Percentiles rank a stretch among this genome's conserved stretches.
These are phyloP conservation scores for Brettanomyces bruxellensis DNA, from an alignment of 805 yeast species.

Conservation along the genomic window DNA sequence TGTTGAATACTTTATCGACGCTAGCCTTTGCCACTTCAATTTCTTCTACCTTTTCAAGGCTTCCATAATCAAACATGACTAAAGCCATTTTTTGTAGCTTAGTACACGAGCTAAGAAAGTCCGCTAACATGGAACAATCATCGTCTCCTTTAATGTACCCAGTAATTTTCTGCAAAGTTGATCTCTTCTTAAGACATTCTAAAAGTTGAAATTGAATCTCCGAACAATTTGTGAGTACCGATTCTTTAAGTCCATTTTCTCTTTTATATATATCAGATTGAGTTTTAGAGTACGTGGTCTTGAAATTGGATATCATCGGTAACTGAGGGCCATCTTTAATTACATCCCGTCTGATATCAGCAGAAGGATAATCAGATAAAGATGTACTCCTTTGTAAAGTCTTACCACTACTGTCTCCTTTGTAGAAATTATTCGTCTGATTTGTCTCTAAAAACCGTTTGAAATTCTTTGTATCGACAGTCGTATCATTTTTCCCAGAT, in stretches of 20 bases:
- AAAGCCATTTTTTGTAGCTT: constrained; percentile 24
- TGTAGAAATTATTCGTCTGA: constrained; percentile 4
- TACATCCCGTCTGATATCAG: neutral
- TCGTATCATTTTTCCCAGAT: constrained; percentile 14
- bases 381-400: too few relatives aligned
- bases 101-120: constrained; percentile 23
- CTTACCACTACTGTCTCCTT: neutral
- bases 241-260: constrained; percentile 18
- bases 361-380: too few relatives aligned
- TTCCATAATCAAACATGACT: constrained; percentile 22
- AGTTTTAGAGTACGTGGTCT: constrained; percentile 4
- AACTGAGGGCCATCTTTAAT: neutral
- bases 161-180: constrained; percentile 10
- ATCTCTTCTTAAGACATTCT: constrained; percentile 17
- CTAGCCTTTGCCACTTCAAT: constrained; percentile 18
- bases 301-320: constrained; percentile 2
- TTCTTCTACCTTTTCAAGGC: constrained; percentile 20
- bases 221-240: constrained; percentile 25
- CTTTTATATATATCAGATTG: constrained; percentile 22
- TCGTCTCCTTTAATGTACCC: constrained; percentile 10
- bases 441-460: constrained; percentile 12
- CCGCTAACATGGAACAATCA: constrained; percentile 19
- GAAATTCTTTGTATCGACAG: constrained; percentile 24
- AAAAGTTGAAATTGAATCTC: constrained; percentile 23
- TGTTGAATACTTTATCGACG: constrained; percentile 22